phyloP scores from a whole-genome alignment of 2,329 filamentous ascomycete genomes.

The Phoma sp. region DNA sequence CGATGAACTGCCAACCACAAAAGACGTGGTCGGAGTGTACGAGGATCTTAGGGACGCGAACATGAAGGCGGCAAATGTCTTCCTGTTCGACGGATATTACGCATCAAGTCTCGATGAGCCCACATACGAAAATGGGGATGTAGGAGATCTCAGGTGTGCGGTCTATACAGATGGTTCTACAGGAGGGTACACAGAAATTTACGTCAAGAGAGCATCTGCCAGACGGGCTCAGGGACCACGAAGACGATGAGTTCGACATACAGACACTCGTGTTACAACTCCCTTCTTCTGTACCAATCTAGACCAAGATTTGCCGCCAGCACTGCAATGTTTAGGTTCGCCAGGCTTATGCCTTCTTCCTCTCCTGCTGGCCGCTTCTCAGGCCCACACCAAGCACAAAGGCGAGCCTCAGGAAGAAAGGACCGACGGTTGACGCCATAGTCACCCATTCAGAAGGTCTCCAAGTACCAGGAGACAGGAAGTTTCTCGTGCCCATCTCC shows the following conservation, averaged over 20 bases:
- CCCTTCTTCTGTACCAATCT: neutral
- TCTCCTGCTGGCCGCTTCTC: conserved; percentile 21
- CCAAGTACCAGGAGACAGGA: conserved; percentile 40
- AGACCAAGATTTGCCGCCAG: neutral
- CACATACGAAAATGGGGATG: neutral
- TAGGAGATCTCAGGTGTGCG: neutral
- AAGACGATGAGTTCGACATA: neutral
- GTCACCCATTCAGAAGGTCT: conserved; percentile 49
- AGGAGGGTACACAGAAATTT: neutral
- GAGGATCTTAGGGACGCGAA: conserved; percentile 11
- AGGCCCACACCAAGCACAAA: conserved; percentile 49
- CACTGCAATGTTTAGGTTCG: neutral
- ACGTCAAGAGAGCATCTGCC: neutral
- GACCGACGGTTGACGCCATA: conserved; percentile 41
- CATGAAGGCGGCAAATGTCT: neutral
- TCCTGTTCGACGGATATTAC: neutral
- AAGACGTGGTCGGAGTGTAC: neutral
- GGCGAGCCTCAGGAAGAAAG: conserved; percentile 40
- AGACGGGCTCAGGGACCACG: neutral
- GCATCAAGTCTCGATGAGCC: neutral
- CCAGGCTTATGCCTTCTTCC: conserved; percentile 3
- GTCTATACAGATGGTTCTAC: neutral
- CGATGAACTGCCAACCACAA: neutral
- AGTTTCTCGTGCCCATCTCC: conserved; percentile 38
- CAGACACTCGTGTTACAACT: neutral